Conservation (phyloP, 2,329 filamentous ascomycete genomes). For the Venturia effusa region DNA sequence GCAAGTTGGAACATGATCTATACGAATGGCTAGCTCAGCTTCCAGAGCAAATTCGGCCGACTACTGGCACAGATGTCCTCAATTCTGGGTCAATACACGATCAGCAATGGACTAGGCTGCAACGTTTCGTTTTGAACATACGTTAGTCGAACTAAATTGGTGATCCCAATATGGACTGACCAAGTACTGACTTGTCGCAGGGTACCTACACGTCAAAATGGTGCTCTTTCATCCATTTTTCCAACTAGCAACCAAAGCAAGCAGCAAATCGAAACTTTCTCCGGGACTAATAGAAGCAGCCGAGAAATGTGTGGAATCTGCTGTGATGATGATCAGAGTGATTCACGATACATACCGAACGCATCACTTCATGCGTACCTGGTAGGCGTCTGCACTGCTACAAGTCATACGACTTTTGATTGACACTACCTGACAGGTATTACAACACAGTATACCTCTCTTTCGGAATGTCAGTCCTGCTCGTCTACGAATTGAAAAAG, state of each 20-base stretch:
- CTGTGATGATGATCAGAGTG: conserved; percentile 28
- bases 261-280: conserved; percentile 15
- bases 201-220: conserved; percentile 32
- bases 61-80: conserved; percentile 15
- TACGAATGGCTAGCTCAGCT: conserved; percentile 26
- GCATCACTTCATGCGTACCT: conserved; percentile 32
- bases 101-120: conserved; percentile 27
- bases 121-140: conserved; percentile 28
- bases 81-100: conserved; percentile 22
- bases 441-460: conserved; percentile 34
- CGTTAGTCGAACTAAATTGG: conserved; percentile 18
- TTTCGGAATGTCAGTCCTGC: conserved; percentile 29
- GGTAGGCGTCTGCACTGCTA: conserved; percentile 19
- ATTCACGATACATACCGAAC: conserved; percentile 29
- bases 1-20: conserved; percentile 27
- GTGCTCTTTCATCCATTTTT: conserved; percentile 27
- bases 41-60: conserved; percentile 23
- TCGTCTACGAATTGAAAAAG: conserved; percentile 21
- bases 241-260: conserved; percentile 20
- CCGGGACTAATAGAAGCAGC: conserved; percentile 22
- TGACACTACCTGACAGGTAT: conserved; percentile 21
- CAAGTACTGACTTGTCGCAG: conserved; percentile 14
- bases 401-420: neutral
- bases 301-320: conserved; percentile 28
- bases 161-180: too few relatives aligned